Conservation (phyloP, 2,329 filamentous ascomycete species). For the Zymoseptoria ardabiliae region DNA sequence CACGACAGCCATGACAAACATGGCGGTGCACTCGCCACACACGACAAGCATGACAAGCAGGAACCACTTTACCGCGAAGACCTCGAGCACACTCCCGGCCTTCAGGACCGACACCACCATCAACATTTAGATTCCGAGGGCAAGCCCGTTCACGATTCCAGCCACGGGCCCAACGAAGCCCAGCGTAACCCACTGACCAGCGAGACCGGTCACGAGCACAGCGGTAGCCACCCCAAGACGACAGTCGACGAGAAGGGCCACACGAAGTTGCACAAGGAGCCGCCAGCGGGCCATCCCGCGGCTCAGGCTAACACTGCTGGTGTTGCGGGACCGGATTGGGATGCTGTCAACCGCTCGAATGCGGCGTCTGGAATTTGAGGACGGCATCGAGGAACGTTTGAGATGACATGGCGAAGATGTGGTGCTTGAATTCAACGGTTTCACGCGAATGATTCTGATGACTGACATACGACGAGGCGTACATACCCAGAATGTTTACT, state of each 20-base stretch:
- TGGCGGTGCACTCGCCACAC: neutral
- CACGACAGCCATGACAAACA: neutral
- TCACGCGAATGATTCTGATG: neutral
- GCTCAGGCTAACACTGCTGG: slow-evolving; percentile 3
- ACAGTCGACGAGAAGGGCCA: neutral
- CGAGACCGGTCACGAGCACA: neutral
- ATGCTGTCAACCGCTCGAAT: slow-evolving; percentile 7
- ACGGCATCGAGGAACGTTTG: no score
- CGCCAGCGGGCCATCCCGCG: neutral
- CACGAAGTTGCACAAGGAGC: slow-evolving; percentile 1
- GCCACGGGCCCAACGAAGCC: neutral
- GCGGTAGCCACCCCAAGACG: neutral
- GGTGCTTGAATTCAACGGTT: neutral
- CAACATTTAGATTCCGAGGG: neutral
- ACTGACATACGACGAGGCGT: neutral
- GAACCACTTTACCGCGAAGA: neutral
- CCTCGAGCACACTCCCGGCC: neutral
- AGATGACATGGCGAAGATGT: no score
- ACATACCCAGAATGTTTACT: neutral
- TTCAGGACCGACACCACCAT: neutral
- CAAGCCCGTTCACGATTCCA: neutral
- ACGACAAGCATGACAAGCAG: neutral
- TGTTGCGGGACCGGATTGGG: slow-evolving; percentile 11
- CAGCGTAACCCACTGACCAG: neutral
- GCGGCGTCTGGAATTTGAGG: neutral